Base-by-base conservation (phyloP, 108 stramenopile genomes). In the Fistulifera solaris region DNA sequence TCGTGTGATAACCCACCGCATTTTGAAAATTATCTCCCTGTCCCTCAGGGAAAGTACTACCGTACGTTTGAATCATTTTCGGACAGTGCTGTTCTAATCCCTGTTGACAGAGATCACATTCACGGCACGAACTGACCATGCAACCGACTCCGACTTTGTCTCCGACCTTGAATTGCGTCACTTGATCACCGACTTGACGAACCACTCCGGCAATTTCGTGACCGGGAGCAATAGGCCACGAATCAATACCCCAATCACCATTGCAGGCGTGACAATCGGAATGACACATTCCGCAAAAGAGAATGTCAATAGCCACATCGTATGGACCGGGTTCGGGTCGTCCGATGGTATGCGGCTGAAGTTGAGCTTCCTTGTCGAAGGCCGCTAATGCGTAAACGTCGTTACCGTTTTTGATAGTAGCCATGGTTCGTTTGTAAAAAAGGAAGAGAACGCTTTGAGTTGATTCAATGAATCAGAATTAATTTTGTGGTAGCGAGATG, bases 81-180 rank as follows among this genome's bases (percentile, higher is more conserved):
- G 27, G 43, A 51, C 85, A 87, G 25, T 58, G 39, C 23, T 79
- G 48, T 52, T 87, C 73, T 6, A 62, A 22, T 31, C 78, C 76
- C 25, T 18, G 26, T 43, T 63, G 21, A 54, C 87, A 89, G 23
- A 48, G 21, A 23, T 68, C 70, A 59, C 87, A 89, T 2, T 27
- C 26, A 15, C 39, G 35, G 55, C 87, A 89, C 1, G 70, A 59
- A 46, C 77, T 77, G 44, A 70, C 70, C 53, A 81, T 51, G 62
- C 80, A 84, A 16, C 78, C 81, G 13, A 89, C 68, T 52, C 87
- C 83, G 7, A 72, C 83, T 2, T 19, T 26, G 47, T 89, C 83
- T 21, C 87, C 82, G 17, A 80, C 71, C 39, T 74, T 65, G 48
- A 84, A 47, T 31, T 80, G 73, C 28, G 65, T 68, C 17, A 82